Evolutionary conservation across 2,329 filamentous ascomycete species (phyloP).

Genomic region (Cercospora berteroae): DNA sequence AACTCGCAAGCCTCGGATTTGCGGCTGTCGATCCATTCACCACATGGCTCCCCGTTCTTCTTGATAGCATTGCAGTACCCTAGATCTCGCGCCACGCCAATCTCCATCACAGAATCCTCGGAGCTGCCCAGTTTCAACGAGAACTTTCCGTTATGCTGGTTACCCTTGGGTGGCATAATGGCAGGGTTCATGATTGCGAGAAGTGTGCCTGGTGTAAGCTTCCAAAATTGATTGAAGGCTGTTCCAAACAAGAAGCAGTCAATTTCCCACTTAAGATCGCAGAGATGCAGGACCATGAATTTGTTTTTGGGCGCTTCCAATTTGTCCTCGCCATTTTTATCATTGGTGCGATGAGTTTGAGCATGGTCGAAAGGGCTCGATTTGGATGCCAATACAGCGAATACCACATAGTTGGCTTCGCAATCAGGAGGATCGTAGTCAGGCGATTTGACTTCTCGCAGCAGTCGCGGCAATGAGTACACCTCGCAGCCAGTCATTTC

Average conservation of each 20-base stretch:
- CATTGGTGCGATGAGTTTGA: slow-evolving; percentile 45
- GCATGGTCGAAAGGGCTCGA: slow-evolving; percentile 71
- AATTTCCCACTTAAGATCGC: slow-evolving; percentile 85
- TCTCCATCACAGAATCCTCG: slow-evolving; percentile 84
- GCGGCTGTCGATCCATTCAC: slow-evolving; percentile 80
- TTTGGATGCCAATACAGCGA: slow-evolving; percentile 84
- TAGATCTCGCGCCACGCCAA: slow-evolving; percentile 79
- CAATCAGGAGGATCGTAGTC: slow-evolving; percentile 76
- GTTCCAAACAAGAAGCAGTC: slow-evolving; percentile 90
- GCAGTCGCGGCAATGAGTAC: slow-evolving; percentile 74
- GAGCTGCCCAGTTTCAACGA: slow-evolving; percentile 81
- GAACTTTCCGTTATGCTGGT: slow-evolving; percentile 77
- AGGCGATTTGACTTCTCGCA: slow-evolving; percentile 78
- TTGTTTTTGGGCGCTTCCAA: slow-evolving; percentile 63
- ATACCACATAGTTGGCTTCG: slow-evolving; percentile 84
- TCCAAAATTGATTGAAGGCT: slow-evolving; percentile 91
- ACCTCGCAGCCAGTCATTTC: slow-evolving; percentile 75
- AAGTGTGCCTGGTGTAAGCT: slow-evolving; percentile 85
- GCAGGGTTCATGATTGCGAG: slow-evolving; percentile 88
- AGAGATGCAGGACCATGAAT: slow-evolving; percentile 88
- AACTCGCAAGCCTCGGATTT: slow-evolving; percentile 91
- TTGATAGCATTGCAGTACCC: slow-evolving; percentile 83
- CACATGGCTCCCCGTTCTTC: slow-evolving; percentile 79
- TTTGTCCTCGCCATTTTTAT: slow-evolving; percentile 47
- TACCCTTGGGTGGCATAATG: slow-evolving; percentile 81